phyloP scores from a whole-genome alignment of 805 yeast species.

The Lipomyces oligophaga region DNA sequence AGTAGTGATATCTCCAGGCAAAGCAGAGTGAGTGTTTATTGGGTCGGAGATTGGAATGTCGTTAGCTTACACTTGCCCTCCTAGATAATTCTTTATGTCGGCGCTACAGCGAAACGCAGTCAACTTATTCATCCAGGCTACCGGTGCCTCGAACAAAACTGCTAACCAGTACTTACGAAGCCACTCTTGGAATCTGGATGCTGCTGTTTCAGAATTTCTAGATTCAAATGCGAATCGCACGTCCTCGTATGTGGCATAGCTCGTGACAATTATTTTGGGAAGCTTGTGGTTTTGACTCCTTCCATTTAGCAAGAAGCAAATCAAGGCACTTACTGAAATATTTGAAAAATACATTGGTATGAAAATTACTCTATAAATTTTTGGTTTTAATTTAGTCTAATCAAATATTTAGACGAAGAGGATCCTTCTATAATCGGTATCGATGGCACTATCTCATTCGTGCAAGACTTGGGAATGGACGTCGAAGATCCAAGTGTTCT shows the following conservation, averaged over 20 bases:
- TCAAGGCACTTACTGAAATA: slow-evolving; percentile 21
- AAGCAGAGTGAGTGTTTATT: too few relatives aligned
- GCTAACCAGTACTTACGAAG: slow-evolving; percentile 16
- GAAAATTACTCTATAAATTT: background rate
- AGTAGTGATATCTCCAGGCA: too few relatives aligned
- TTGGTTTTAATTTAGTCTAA: background rate
- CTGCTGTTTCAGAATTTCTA: slow-evolving; percentile 39
- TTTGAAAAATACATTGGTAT: slow-evolving; percentile 33
- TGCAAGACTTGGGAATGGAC: slow-evolving; percentile 59
- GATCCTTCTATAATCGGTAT: slow-evolving; percentile 51
- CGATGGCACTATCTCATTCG: slow-evolving; percentile 70
- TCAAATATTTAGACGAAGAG: slow-evolving; percentile 25
- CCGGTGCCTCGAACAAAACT: slow-evolving; percentile 16
- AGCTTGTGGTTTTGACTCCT: too few relatives aligned
- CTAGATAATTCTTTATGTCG: too few relatives aligned
- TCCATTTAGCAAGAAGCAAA: slow-evolving; percentile 1
- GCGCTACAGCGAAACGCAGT: slow-evolving; percentile 16
- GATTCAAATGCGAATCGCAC: slow-evolving; percentile 11
- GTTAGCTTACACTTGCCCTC: too few relatives aligned
- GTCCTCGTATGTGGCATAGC: slow-evolving; percentile 2
- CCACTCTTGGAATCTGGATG: slow-evolving; percentile 34
- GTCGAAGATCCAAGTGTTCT: slow-evolving; percentile 74
- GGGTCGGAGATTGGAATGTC: too few relatives aligned
- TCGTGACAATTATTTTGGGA: too few relatives aligned
- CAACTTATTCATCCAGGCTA: slow-evolving; percentile 17